Conservation (phyloP, 257 asterid genomes). For the Solanum piurae region DNA sequence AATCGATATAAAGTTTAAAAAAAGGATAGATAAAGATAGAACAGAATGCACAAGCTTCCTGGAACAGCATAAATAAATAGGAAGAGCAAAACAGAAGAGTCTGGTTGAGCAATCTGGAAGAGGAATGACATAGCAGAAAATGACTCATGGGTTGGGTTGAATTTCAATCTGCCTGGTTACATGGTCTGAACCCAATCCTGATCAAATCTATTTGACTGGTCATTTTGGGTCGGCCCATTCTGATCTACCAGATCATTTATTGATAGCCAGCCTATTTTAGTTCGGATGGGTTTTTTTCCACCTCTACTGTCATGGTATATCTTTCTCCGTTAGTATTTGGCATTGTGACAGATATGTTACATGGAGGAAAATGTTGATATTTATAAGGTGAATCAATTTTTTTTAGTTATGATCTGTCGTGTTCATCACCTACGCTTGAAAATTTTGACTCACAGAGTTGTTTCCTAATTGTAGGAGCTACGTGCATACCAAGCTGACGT, state of each 20-base stretch:
- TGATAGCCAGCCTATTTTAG: neutral
- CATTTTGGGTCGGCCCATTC: neutral
- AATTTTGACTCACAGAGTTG: neutral
- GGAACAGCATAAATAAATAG: neutral
- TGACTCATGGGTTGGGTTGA: neutral
- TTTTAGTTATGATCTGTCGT: neutral
- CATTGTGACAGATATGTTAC: neutral
- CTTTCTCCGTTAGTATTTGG: neutral
- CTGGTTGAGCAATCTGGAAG: neutral
- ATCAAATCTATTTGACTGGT: neutral
- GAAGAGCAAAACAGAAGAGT: neutral
- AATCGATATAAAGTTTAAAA: neutral
- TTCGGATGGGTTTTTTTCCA: neutral
- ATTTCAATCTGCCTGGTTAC: neutral
- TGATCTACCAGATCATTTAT: neutral
- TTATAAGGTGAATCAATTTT: neutral
- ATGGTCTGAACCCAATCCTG: neutral
- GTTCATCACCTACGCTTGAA: neutral
- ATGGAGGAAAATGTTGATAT: neutral
- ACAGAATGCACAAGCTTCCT: neutral
- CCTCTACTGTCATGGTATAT: neutral
- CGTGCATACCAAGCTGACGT: slow-evolving; percentile 99
- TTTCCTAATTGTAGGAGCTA: slow-evolving; percentile 48
- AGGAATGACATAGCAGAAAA: neutral
- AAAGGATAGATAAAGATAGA: neutral